Base-by-base conservation (phyloP, 768 basidiomycete genomes). In the Hydnum rufescens region DNA sequence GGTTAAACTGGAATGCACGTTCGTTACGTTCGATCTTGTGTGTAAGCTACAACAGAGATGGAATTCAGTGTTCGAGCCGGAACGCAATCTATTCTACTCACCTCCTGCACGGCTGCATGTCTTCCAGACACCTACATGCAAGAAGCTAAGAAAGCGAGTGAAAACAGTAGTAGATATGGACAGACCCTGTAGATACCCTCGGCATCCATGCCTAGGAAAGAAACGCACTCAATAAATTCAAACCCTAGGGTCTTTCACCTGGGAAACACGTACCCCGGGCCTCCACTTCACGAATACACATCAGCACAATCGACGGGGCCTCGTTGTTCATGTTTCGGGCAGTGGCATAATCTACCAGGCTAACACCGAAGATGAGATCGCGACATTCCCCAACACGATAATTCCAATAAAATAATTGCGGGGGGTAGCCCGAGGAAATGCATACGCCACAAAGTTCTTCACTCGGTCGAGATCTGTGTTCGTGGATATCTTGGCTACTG, bases 11-110 rank as follows among this genome's bases (percentile, higher is more conserved):
- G 62, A 90, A 93, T 8, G 68, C 68, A 26, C 66, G 64, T 64
- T 93, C 89, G 59, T 90, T 80, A 57, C 77, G 75, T 64, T 95
- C 89, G 52, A 92, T 78, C 59, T 82, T 83, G 58, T 84, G 85
- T 63, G 84, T 80, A 54, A 92, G 65, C 86, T 90, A 26, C 26
- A 58, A 31, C 51, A 32, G 3, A 18, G 28, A 4, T 36, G 42
- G 50, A 47, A 26, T 46, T 44, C 26, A 34, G 19, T 28, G 26
- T 32, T 34, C 29, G 29, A n/a, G 49, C 4, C 23, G 28, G 50
- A 49, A 52, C 51, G 16, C 5, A 18, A 32, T 26, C 4, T 25
- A 51, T 39, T 1, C 32, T 32, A 60, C 74, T 52, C 59, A 89
- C 87, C 59, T 80, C 73, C 62, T 87, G 85, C 25, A 93, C 80